Evolutionary conservation across 1,284 basidiomycete species (phyloP).

Genomic region (Puccinia hordei): DNA sequence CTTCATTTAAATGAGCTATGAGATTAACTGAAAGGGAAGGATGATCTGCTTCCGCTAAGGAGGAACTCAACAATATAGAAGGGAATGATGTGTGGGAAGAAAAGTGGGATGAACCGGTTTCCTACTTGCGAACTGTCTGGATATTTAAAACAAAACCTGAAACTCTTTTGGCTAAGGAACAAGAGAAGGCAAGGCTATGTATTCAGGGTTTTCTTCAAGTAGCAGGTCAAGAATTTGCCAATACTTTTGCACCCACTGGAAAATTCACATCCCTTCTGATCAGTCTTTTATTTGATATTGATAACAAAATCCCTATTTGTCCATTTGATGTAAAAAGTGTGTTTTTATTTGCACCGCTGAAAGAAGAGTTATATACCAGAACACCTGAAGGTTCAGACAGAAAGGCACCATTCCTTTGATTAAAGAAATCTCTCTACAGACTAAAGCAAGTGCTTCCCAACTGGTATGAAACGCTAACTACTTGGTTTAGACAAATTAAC

Average conservation of each 20-base stretch:
- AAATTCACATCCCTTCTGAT: neutral
- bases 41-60: neutral
- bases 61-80: neutral
- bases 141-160: conserved; percentile 10
- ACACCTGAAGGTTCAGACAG: neutral
- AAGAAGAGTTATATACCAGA: neutral
- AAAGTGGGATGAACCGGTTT: neutral
- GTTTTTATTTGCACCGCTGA: neutral
- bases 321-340: conserved; percentile 22
- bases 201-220: neutral
- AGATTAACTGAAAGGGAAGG: neutral
- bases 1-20: neutral
- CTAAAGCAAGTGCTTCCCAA: conserved; percentile 3
- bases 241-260: conserved; percentile 12
- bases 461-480: neutral
- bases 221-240: neutral
- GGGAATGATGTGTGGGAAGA: neutral
- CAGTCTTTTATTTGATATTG: neutral
- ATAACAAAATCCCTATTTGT: neutral
- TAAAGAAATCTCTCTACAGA: neutral
- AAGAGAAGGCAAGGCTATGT: conserved; percentile 2
- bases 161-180: neutral
- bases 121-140: neutral
- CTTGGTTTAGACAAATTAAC: neutral
- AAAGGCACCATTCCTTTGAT: neutral